Evolutionary conservation across 495 filamentous ascomycete genomes (phyloP).

Genomic region (Talaromyces ruber): DNA sequence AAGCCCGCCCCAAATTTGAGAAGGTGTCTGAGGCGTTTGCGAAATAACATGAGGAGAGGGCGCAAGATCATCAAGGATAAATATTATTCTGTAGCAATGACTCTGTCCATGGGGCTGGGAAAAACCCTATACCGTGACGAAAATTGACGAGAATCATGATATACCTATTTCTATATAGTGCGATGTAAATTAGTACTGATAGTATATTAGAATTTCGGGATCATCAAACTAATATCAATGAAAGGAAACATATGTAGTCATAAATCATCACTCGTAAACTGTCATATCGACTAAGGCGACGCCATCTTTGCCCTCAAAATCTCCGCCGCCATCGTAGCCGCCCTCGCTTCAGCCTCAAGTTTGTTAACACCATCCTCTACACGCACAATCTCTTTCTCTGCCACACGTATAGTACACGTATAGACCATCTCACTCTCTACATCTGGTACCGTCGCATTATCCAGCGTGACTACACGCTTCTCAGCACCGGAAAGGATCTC

Average conservation of each 20-base stretch:
- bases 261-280: not conserved
- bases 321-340: slow-evolving; percentile 40
- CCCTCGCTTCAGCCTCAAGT: slow-evolving; percentile 49
- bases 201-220: not conserved
- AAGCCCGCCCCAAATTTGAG: too few species aligned
- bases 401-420: slow-evolving; percentile 43
- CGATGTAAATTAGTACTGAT: too few species aligned
- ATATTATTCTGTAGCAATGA: too few species aligned
- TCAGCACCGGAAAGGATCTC: not conserved
- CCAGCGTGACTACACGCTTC: not conserved
- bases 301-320: slow-evolving; percentile 16
- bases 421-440: slow-evolving; percentile 15
- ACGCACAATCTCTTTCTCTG: slow-evolving; percentile 32
- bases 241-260: not conserved
- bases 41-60: too few species aligned
- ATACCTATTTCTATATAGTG: too few species aligned
- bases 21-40: too few species aligned
- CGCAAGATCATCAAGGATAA: too few species aligned
- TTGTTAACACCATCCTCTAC: slow-evolving; percentile 36
- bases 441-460: not conserved
- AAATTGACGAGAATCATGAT: too few species aligned
- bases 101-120: too few species aligned
- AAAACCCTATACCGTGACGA: too few species aligned
- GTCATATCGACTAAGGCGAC: not conserved
- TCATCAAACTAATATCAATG: not conserved